These are phyloP conservation scores for Calendula officinalis DNA, from an alignment of 129 eudicot genomes.

Conservation along the genomic window DNA sequence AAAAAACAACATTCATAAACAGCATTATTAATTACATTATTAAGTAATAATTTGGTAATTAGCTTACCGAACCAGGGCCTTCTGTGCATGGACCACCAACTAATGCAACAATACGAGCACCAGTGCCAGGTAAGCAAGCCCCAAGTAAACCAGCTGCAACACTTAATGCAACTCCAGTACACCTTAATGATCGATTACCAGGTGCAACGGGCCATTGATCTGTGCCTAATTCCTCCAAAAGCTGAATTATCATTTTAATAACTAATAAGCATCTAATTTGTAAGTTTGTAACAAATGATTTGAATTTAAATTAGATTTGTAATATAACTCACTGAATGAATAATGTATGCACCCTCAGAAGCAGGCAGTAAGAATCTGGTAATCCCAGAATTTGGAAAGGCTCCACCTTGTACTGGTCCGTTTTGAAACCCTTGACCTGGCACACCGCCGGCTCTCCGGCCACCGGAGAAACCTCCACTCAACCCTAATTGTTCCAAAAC, in stretches of 20 bases:
- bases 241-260: conserved; percentile 34
- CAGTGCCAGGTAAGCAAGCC: conserved; percentile 62
- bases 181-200: conserved; percentile 64
- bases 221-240: conserved; percentile 63
- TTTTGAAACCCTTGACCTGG: conserved; percentile 39
- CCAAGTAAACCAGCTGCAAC: conserved; percentile 75
- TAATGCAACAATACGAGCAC: conserved; percentile 64
- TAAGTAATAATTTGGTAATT: no score
- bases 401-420: conserved; percentile 27
- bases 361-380: conserved; percentile 66
- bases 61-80: conserved; percentile 71
- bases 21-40: neutral
- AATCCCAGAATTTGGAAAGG: conserved; percentile 35
- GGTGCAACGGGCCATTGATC: conserved; percentile 80
- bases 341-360: conserved; percentile 64
- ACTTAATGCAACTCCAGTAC: conserved; percentile 85
- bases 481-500: conserved; percentile 64
- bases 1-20: neutral
- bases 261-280: neutral
- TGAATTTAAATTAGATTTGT: neutral
- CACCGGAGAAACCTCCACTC: neutral
- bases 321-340: conserved; percentile 41
- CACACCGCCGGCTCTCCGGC: conserved; percentile 20
- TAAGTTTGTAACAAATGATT: neutral
- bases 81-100: conserved; percentile 92